A percentile compares a stretch with the other conserved stretches of the same genome.
Conservation (phyloP, 2,329 filamentous ascomycete genomes). For the Diaporthe eres region DNA sequence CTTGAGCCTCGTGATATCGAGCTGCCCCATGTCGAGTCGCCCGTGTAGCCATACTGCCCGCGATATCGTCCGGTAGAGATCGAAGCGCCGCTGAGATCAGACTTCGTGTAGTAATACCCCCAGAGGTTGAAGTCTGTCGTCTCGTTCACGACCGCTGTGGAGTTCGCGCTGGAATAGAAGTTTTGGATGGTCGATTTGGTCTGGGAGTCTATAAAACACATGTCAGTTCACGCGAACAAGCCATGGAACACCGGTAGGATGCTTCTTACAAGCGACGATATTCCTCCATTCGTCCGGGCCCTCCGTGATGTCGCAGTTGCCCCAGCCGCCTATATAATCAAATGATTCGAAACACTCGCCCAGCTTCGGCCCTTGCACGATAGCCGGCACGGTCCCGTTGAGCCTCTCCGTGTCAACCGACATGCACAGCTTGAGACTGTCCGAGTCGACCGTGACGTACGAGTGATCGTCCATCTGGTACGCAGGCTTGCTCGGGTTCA, state of each 20-base stretch:
- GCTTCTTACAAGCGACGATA: constrained; percentile 4
- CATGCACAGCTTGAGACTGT: constrained; percentile 13
- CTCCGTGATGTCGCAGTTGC: neutral
- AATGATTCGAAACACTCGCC: neutral
- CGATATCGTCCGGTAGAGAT: neutral
- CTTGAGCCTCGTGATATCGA: neutral
- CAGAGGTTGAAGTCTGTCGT: constrained; percentile 14
- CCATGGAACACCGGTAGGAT: rapidly evolving
- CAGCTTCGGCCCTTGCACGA: constrained; percentile 7
- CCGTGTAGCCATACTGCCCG: neutral
- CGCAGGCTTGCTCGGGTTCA: constrained; percentile 26
- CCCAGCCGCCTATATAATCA: neutral
- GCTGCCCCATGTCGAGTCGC: neutral
- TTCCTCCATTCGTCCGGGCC: constrained; percentile 10
- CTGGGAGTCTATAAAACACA: neutral
- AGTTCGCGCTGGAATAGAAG: neutral
- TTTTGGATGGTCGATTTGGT: neutral
- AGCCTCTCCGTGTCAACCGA: constrained; percentile 3
- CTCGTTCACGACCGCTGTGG: neutral
- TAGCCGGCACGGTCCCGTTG: neutral
- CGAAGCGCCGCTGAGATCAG: neutral
- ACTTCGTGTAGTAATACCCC: neutral
- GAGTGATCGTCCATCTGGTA: constrained; percentile 22
- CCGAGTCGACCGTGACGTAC: constrained; percentile 17
- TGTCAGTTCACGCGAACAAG: neutral